Conservation (phyloP, 1,284 basidiomycete genomes). For the Ustilago shanxiensis region DNA sequence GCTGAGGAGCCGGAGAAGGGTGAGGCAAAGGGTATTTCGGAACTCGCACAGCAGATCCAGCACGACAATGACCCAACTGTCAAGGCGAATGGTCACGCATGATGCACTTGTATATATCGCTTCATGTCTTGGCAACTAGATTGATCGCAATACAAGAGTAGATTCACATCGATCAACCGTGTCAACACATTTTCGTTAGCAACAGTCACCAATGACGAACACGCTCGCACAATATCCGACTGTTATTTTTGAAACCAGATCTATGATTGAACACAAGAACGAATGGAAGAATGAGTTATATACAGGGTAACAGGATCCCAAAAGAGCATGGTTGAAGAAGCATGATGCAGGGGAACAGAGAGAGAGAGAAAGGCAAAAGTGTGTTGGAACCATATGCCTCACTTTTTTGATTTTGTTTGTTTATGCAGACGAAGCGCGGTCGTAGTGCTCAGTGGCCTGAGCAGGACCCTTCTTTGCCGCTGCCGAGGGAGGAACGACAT, state of each 20-base stretch:
- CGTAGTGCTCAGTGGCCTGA: slow-evolving; percentile 52
- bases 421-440: slow-evolving; percentile 44
- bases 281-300: slow-evolving; percentile 2
- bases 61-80: slow-evolving; percentile 33
- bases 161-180: too few relatives aligned
- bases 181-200: too few relatives aligned
- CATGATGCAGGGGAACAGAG: slow-evolving; percentile 1
- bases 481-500: slow-evolving; percentile 38
- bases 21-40: slow-evolving; percentile 46
- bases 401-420: neutral
- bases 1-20: slow-evolving; percentile 52
- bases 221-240: too few relatives aligned
- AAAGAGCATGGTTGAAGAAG: slow-evolving; percentile 11
- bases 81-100: slow-evolving; percentile 18
- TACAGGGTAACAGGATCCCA: slow-evolving; percentile 4
- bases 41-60: slow-evolving; percentile 41
- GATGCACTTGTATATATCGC: neutral
- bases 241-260: slow-evolving; percentile 6
- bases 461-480: slow-evolving; percentile 50
- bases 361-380: slow-evolving; percentile 1
- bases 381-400: slow-evolving; percentile 14
- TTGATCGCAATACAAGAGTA: neutral
- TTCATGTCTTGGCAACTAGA: neutral
- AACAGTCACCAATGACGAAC: too few relatives aligned
- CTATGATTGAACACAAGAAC: slow-evolving; percentile 15